phyloP scores from a whole-genome alignment of 2,329 filamentous ascomycete genomes.

The Aureobasidium sp. region DNA sequence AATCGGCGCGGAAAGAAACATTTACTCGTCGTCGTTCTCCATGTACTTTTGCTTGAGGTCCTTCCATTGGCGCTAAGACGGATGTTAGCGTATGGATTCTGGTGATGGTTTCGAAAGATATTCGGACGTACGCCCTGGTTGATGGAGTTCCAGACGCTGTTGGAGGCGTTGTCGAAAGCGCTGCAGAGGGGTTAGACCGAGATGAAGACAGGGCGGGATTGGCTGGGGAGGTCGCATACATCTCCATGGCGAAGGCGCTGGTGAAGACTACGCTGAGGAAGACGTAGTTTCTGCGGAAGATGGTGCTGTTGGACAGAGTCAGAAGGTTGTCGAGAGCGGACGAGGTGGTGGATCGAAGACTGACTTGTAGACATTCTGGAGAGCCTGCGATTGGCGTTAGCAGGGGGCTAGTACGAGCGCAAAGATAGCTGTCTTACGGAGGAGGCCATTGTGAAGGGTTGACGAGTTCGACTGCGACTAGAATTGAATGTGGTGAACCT shows the following conservation, averaged over 20 bases:
- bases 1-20: not conserved
- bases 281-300: conserved; percentile 80
- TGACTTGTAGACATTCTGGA: conserved; percentile 49
- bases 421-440: conserved; percentile 17
- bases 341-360: conserved; percentile 20
- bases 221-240: conserved; percentile 53
- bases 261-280: conserved; percentile 84
- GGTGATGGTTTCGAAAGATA: too few species aligned
- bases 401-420: not conserved
- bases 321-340: conserved; percentile 14
- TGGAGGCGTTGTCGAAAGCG: conserved; percentile 71
- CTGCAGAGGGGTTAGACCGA: conserved; percentile 40
- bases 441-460: conserved; percentile 32
- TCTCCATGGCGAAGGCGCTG: conserved; percentile 81
- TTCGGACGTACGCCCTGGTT: conserved; percentile 78
- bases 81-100: conserved; percentile 21
- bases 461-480: conserved; percentile 58
- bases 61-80: conserved; percentile 93
- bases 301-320: conserved; percentile 48
- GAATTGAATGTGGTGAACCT: conserved; percentile 18
- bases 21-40: conserved; percentile 41
- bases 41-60: conserved; percentile 91
- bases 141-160: conserved; percentile 80
- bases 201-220: not conserved
- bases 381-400: conserved; percentile 18